A percentile compares a stretch with the other conserved stretches of the same genome.
These are phyloP conservation scores for Citrus inodora DNA, from an alignment of 345 rosid species.

Conservation along the genomic window DNA sequence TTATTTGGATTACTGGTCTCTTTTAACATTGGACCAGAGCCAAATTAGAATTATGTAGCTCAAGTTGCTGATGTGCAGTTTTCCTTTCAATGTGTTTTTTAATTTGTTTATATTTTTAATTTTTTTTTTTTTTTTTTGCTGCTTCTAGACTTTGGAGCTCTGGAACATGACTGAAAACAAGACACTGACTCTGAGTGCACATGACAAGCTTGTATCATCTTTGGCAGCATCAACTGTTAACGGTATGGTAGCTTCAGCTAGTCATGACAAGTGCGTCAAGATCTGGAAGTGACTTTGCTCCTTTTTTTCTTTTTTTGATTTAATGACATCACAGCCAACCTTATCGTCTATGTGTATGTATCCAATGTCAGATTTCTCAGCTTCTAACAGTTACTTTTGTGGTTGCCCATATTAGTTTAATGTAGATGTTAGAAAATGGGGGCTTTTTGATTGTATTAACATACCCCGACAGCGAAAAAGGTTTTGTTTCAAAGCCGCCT, in stretches of 20 bases:
- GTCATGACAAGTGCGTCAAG: conserved; percentile 45
- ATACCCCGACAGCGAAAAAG: background rate
- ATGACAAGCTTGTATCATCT: conserved; percentile 35
- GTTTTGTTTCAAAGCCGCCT: background rate
- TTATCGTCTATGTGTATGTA: background rate
- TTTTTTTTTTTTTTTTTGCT: too few relatives aligned
- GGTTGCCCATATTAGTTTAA: conserved; percentile 2
- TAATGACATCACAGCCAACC: background rate
- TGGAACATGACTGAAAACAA: conserved; percentile 46
- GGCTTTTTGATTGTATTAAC: conserved; percentile 8
- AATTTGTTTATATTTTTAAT: too few relatives aligned
- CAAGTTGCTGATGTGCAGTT: background rate
- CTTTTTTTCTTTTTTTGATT: background rate
- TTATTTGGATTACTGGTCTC: background rate
- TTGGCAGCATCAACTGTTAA: conserved; percentile 41
- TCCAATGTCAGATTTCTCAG: background rate
- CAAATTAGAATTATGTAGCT: background rate
- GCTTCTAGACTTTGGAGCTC: conserved; percentile 42
- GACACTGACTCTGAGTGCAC: conserved; percentile 35
- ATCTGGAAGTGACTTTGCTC: conserved; percentile 43
- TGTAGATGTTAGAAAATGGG: background rate
- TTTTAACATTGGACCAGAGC: background rate
- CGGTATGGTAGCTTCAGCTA: conserved; percentile 42
- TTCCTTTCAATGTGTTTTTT: background rate
- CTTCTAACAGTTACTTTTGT: conserved; percentile 8